Evolutionary conservation across 176 grass and related monocot species (phyloP).

Genomic region (Coix lacrymajobi): DNA sequence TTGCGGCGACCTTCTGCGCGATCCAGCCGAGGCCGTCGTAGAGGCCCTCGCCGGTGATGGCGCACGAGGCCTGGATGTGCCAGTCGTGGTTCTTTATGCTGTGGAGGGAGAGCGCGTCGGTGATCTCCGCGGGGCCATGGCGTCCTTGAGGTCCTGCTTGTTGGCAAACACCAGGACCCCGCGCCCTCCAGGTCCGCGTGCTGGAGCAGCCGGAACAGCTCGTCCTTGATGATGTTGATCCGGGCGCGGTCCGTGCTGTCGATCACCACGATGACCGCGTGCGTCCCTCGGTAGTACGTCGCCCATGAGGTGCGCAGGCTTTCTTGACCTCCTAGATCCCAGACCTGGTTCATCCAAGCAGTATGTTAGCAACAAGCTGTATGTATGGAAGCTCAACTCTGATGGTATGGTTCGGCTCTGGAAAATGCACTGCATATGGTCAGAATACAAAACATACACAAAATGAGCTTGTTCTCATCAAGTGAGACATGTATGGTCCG

Average conservation of each 20-base stretch:
- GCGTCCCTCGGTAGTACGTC: constrained; percentile 79
- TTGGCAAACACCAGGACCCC: constrained; percentile 81
- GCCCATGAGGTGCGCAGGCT: constrained; percentile 85
- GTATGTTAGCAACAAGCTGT: constrained; percentile 23
- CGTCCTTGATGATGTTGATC: constrained; percentile 87
- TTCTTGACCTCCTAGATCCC: constrained; percentile 97
- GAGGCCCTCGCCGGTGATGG: constrained; percentile 75
- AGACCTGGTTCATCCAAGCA: constrained; percentile 53
- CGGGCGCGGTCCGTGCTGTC: constrained; percentile 84
- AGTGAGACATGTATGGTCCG: not conserved
- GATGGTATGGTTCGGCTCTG: not conserved
- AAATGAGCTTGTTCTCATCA: not conserved
- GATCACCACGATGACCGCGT: constrained; percentile 82
- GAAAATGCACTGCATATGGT: not conserved
- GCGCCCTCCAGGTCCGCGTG: constrained; percentile 66
- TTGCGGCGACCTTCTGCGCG: constrained; percentile 74
- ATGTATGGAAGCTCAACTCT: not conserved
- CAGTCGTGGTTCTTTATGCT: constrained; percentile 94
- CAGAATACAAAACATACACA: not conserved
- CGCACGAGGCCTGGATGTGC: constrained; percentile 92
- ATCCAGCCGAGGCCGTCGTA: constrained; percentile 93
- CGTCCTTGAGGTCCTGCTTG: constrained; percentile 96
- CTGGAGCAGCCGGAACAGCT: constrained; percentile 74
- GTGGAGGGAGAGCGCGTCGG: constrained; percentile 86
- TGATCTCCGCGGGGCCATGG: constrained; percentile 94